These are phyloP conservation scores for Scutellaria minor DNA, from an alignment of 257 asterid genomes.

Conservation along the genomic window DNA sequence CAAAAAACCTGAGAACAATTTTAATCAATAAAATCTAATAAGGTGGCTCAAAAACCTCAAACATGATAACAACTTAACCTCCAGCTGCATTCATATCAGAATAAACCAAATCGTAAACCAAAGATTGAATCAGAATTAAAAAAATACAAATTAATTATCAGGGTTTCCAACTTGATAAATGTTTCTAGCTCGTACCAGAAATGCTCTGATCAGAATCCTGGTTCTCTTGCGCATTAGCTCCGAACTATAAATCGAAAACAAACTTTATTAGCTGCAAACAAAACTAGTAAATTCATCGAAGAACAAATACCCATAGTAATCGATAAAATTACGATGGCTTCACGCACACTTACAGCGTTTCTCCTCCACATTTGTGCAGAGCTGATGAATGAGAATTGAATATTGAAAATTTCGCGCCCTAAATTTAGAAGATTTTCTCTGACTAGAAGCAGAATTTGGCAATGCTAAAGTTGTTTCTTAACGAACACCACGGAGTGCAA, in stretches of 20 bases:
- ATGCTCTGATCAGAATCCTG: conserved; percentile 78
- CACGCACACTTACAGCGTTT: conserved; percentile 37
- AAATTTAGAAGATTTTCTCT: conserved; percentile 17
- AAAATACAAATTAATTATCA: background rate
- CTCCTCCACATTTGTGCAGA: conserved; percentile 50
- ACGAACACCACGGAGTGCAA: background rate
- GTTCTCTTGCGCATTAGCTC: conserved; percentile 37
- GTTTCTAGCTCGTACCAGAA: conserved; percentile 56
- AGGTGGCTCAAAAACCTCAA: background rate
- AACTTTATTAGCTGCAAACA: conserved; percentile 27
- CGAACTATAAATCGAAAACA: conserved; percentile 33
- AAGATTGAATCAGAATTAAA: conserved; percentile 10
- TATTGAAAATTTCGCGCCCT: conserved; percentile 35
- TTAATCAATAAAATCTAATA: conserved; percentile 1
- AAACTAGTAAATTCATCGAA: conserved; percentile 31
- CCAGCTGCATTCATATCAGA: background rate
- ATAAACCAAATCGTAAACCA: background rate
- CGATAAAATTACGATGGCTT: conserved; percentile 6
- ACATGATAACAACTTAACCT: background rate
- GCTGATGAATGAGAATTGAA: background rate
- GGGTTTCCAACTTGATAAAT: background rate
- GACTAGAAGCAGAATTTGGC: background rate
- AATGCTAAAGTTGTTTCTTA: background rate
- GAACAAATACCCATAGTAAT: background rate
- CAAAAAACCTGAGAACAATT: conserved; percentile 9